Evolutionary conservation across 2,329 filamentous ascomycete species (phyloP).

Genomic region (Rhinocladiella mackenziei): DNA sequence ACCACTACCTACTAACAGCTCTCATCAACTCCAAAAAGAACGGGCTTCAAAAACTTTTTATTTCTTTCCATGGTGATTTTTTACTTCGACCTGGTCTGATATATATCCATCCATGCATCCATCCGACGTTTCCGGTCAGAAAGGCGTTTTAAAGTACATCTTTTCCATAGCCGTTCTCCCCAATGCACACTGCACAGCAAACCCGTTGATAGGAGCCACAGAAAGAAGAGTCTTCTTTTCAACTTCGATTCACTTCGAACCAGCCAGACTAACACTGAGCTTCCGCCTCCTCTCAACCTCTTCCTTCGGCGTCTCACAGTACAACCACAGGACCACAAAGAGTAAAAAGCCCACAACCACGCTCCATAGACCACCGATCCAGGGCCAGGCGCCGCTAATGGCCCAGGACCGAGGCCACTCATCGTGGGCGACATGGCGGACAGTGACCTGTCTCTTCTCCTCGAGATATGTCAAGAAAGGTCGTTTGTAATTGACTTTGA

Average conservation of each 20-base stretch:
- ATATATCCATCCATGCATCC: too few relatives aligned
- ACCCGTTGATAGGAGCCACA: not conserved
- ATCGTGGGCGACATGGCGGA: conserved; percentile 94
- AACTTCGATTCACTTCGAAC: not conserved
- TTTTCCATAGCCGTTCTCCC: not conserved
- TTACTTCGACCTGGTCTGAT: too few relatives aligned
- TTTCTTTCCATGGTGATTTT: too few relatives aligned
- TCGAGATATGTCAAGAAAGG: conserved; percentile 85
- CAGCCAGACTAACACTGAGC: conserved; percentile 18
- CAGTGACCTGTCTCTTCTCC: conserved; percentile 91
- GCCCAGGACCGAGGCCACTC: conserved; percentile 89
- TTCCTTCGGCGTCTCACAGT: conserved; percentile 53
- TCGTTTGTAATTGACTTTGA: conserved; percentile 94
- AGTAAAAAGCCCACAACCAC: conserved; percentile 79
- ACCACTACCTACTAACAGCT: too few relatives aligned
- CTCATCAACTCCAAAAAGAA: too few relatives aligned
- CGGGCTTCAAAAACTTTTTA: too few relatives aligned
- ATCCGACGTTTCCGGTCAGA: not conserved
- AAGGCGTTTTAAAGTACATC: not conserved
- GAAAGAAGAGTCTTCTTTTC: not conserved
- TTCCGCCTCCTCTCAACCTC: conserved; percentile 19
- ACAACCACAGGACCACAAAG: conserved; percentile 88
- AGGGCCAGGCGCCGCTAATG: conserved; percentile 90
- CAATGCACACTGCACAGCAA: not conserved
- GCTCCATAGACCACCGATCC: conserved; percentile 81